Evolutionary conservation across 1,284 basidiomycete species (phyloP).

Genomic region (Peniophora sp.): DNA sequence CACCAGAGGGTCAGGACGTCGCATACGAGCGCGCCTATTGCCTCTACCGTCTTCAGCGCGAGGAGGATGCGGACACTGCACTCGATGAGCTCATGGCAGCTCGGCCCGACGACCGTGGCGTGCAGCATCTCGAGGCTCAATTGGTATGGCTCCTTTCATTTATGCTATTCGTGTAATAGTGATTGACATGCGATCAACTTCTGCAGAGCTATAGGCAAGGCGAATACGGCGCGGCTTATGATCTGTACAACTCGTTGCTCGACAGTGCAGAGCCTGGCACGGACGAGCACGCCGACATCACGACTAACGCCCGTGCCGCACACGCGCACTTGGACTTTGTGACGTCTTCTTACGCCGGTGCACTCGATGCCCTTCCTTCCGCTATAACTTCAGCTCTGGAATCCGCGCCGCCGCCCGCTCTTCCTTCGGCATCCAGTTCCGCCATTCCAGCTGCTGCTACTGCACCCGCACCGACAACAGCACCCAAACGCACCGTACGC

Average conservation of each 20-base stretch:
- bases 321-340: slow-evolving; percentile 79
- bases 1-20: slow-evolving; percentile 22
- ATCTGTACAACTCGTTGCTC: slow-evolving; percentile 72
- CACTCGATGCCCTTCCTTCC: slow-evolving; percentile 50
- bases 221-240: slow-evolving; percentile 61
- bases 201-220: slow-evolving; percentile 69
- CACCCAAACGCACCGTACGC: slow-evolving; percentile 37
- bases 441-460: slow-evolving; percentile 19
- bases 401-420: slow-evolving; percentile 44
- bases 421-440: slow-evolving; percentile 22
- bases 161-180: slow-evolving; percentile 1
- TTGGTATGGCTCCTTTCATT: slow-evolving; percentile 42
- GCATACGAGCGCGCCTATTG: slow-evolving; percentile 76
- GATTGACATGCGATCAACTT: background rate
- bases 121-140: slow-evolving; percentile 78
- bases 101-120: slow-evolving; percentile 49
- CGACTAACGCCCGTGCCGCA: slow-evolving; percentile 74
- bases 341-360: slow-evolving; percentile 55
- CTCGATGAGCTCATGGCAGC: slow-evolving; percentile 41
- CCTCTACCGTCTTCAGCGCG: slow-evolving; percentile 71
- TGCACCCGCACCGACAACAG: slow-evolving; percentile 19
- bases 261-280: slow-evolving; percentile 69
- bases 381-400: slow-evolving; percentile 48
- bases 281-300: slow-evolving; percentile 82
- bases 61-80: slow-evolving; percentile 53